Evolutionary conservation across 202 grass and related monocot genomes (phyloP), one percentile per base, ranked within the genome.

Genomic region (Zizania palustris): DNA sequence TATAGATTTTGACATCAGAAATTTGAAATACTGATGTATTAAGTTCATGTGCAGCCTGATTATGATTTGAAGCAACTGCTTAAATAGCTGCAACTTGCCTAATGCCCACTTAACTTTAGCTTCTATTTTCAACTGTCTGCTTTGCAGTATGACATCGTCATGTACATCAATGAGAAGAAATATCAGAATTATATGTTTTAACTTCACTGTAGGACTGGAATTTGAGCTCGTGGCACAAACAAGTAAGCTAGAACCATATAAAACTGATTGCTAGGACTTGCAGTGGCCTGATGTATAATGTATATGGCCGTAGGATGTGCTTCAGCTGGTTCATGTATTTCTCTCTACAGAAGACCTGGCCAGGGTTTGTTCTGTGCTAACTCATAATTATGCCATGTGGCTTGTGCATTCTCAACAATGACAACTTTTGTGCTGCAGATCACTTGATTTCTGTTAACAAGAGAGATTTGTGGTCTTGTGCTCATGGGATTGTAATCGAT

Each of bases 351-450:
- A 35, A 60, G 46, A 56, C 8, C 34, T 37, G 16, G 20, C 1
- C 13, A 51, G 45, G 5, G 3, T 84, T 72, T 65, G 8, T 12
- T 21, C 34, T 66, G 11, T 72, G 50, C n/a, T 82, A 73, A 40
- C 67, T 69, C 56, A 68, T 43, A 56, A 60, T 68, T 80, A 65
- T 74, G 58, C 49, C 19, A 19, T 16, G 35, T 51, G 53, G 8
- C 37, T 45, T 65, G 45, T 51, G 76, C 36, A 15, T 84, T 50
- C 3, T 34, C 45, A 65, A 54, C 13, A 56, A 44, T 75, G 58
- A 63, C 36, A 40, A 36, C 49, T 51, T 85, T 20, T 57, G 28
- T 67, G 45, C 12, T 72, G 58, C 76, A 67, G 64, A 44, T 65
- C 60, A 7, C 41, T 18, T 16, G 40, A 19, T 71, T 73, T 71